These are phyloP conservation scores for Leccinum obscurum DNA, from an alignment of 768 basidiomycete species.

Conservation along the genomic window DNA sequence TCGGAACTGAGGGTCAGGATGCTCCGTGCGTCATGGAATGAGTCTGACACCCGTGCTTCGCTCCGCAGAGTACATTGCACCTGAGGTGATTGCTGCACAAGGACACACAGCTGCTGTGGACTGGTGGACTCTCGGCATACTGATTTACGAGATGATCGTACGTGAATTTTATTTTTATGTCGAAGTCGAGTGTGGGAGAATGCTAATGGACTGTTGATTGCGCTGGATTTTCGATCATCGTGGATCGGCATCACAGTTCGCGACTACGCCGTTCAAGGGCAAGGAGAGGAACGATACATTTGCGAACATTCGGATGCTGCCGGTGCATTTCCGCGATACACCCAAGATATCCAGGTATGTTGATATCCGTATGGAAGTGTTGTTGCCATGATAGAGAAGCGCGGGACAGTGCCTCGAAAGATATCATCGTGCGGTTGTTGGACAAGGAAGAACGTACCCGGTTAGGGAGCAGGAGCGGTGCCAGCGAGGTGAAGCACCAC, in stretches of 20 bases:
- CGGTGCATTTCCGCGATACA: constrained; percentile 83
- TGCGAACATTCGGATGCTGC: constrained; percentile 86
- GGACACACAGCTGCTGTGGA: constrained; percentile 99
- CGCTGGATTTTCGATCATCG: constrained; percentile 23
- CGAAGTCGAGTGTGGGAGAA: constrained; percentile 22
- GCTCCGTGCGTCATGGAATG: constrained; percentile 10
- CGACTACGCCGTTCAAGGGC: constrained; percentile 99
- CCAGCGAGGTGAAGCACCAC: constrained; percentile 98
- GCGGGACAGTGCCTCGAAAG: constrained; percentile 73
- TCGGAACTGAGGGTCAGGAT: constrained; percentile 91
- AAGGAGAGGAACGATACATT: constrained; percentile 93
- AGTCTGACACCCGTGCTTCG: constrained; percentile 19
- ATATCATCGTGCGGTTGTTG: constrained; percentile 80
- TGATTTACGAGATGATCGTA: constrained; percentile 99
- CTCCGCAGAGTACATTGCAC: constrained; percentile 91
- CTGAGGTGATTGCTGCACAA: constrained; percentile 95
- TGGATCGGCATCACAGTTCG: constrained; percentile 61
- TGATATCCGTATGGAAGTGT: constrained; percentile 11
- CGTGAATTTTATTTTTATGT: constrained; percentile 41
- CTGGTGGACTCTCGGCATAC: constrained; percentile 99
- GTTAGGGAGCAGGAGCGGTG: constrained; percentile 89
- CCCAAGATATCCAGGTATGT: constrained; percentile 76
- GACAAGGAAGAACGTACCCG: constrained; percentile 91
- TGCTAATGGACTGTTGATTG: constrained; percentile 38
- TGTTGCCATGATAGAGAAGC: constrained; percentile 9